phyloP scores from a whole-genome alignment of 1,284 basidiomycete species.

The Apiotrichum domesticum region DNA sequence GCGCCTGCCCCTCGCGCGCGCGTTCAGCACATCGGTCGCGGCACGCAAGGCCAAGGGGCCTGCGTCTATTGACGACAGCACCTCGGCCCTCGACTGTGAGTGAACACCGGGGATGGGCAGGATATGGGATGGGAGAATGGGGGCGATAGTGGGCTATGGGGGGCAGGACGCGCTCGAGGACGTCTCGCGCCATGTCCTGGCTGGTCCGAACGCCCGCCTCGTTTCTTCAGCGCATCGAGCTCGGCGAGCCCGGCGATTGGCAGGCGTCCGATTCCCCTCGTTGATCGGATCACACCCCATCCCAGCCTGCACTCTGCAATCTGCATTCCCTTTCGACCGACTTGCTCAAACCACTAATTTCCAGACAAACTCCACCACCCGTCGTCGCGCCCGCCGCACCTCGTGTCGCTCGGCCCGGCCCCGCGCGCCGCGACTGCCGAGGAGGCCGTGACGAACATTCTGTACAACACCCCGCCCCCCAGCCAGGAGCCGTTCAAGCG shows the following conservation, averaged over 20 bases:
- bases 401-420: constrained; percentile 20
- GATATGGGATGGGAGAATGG: no score
- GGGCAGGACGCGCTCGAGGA: no score
- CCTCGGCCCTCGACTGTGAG: constrained; percentile 93
- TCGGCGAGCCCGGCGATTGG: no score
- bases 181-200: no score
- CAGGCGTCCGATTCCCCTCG: no score
- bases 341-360: not conserved
- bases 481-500: constrained; percentile 91
- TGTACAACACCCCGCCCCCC: constrained; percentile 93
- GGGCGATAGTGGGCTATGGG: no score
- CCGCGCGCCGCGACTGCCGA: constrained; percentile 60
- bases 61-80: constrained; percentile 73
- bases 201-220: no score
- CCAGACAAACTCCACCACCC: constrained; percentile 46
- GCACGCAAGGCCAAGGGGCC: constrained; percentile 20
- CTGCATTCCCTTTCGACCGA: no score
- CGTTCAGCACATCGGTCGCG: constrained; percentile 15
- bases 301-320: no score
- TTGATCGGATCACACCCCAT: no score
- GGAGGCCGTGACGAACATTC: constrained; percentile 89
- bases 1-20: constrained; percentile 6
- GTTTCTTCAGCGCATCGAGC: no score
- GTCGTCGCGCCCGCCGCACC: constrained; percentile 36
- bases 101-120: constrained; percentile 25